These are phyloP conservation scores for Scopulariopsis brevicaulis DNA, from an alignment of 2,329 filamentous ascomycete species.

Conservation along the genomic window DNA sequence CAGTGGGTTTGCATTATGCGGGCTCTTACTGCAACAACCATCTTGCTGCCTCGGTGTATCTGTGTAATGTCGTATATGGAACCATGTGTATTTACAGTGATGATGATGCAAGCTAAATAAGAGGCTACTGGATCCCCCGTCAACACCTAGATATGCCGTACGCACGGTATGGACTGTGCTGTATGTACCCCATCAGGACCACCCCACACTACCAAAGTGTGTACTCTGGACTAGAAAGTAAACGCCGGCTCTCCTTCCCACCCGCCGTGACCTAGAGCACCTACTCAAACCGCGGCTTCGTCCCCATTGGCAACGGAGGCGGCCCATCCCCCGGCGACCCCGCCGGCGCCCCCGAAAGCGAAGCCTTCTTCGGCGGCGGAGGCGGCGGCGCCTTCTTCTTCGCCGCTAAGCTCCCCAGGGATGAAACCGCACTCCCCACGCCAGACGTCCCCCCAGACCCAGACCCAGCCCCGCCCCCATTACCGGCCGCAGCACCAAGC, in stretches of 20 bases:
- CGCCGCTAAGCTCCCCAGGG: slow-evolving; percentile 13
- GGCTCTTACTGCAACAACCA: not conserved
- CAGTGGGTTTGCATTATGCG: not conserved
- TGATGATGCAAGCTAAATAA: not conserved
- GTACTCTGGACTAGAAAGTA: not conserved
- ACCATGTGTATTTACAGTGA: not conserved
- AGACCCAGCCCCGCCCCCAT: slow-evolving; percentile 3
- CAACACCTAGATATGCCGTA: not conserved
- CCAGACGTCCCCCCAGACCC: not conserved
- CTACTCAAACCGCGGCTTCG: slow-evolving; percentile 28
- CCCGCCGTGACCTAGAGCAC: not conserved
- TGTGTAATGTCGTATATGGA: not conserved
- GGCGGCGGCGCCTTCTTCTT: slow-evolving; percentile 45
- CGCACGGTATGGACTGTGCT: not conserved
- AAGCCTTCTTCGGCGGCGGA: slow-evolving; percentile 39
- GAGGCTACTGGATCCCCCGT: not conserved
- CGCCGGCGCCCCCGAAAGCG: not conserved
- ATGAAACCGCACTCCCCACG: slow-evolving; percentile 4
- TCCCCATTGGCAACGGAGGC: slow-evolving; percentile 41
- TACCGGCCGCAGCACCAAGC: slow-evolving; percentile 12
- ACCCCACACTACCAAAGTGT: not conserved
- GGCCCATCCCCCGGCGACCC: slow-evolving; percentile 21
- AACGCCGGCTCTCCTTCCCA: not conserved
- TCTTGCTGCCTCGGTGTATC: not conserved
- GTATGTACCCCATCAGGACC: not conserved